Evolutionary conservation across 352 stramenopile genomes (phyloP).

Genomic region (Pythium myriotylum): DNA sequence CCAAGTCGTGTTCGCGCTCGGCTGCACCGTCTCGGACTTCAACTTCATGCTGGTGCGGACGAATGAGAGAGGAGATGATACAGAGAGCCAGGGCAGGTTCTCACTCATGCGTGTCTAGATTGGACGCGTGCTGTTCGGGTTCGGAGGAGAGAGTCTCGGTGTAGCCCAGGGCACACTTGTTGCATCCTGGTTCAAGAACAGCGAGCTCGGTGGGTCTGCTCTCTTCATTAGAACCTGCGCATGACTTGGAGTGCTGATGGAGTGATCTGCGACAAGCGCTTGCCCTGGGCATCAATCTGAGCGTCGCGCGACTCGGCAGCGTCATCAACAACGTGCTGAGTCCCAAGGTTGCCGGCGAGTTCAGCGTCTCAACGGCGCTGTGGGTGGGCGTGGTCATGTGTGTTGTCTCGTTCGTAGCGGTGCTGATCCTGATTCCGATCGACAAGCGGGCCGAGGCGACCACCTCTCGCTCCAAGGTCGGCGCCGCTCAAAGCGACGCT

Average conservation of each 20-base stretch:
- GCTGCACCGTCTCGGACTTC: conserved; percentile 77
- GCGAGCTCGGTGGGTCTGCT: conserved; percentile 64
- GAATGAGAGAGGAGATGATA: neutral
- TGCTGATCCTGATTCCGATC: conserved; percentile 80
- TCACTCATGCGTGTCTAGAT: conserved; percentile 40
- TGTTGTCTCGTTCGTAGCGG: conserved; percentile 58
- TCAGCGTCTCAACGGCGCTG: conserved; percentile 71
- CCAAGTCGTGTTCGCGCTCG: conserved; percentile 89
- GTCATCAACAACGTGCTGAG: conserved; percentile 94
- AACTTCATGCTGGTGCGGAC: conserved; percentile 70
- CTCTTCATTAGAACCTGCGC: no score
- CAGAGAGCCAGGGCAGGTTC: no score
- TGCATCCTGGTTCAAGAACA: conserved; percentile 93
- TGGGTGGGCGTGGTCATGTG: conserved; percentile 90
- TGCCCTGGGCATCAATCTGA: conserved; percentile 92
- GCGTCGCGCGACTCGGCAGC: conserved; percentile 86
- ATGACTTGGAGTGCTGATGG: neutral
- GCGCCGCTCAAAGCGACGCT: conserved; percentile 26
- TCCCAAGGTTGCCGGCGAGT: conserved; percentile 69
- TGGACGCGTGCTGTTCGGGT: conserved; percentile 90
- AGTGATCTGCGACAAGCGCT: conserved; percentile 50
- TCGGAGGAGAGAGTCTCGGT: conserved; percentile 91
- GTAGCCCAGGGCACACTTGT: conserved; percentile 91
- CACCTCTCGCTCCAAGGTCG: conserved; percentile 27
- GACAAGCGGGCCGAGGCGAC: conserved; percentile 54